These are phyloP conservation scores for Linderniella brevidens DNA, from an alignment of 257 asterid species.

Conservation along the genomic window DNA sequence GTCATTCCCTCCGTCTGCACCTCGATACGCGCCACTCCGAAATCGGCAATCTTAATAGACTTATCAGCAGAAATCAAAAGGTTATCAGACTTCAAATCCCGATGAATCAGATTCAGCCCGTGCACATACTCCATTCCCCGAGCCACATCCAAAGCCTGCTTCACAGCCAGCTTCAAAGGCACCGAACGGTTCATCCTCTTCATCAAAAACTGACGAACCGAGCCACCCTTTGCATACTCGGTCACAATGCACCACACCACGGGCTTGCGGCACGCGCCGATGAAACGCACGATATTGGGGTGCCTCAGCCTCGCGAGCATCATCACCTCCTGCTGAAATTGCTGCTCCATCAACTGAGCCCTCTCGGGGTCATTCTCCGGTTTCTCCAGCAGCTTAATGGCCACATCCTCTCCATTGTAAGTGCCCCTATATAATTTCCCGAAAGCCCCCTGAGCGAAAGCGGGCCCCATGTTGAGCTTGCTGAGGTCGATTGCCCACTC, in stretches of 20 bases:
- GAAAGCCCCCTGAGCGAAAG: constrained; percentile 97
- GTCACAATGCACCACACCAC: constrained; percentile 99
- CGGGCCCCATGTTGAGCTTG: constrained; percentile 94
- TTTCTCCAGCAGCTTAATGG: constrained; percentile 87
- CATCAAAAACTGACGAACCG: constrained; percentile 77
- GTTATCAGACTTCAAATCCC: constrained; percentile 93
- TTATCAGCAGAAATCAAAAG: constrained; percentile 84
- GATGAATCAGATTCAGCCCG: constrained; percentile 72
- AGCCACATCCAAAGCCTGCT: constrained; percentile 98
- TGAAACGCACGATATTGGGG: constrained; percentile 87
- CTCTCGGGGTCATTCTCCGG: constrained; percentile 75
- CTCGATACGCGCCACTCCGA: constrained; percentile 96
- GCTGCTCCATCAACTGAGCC: constrained; percentile 91
- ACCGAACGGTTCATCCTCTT: constrained; percentile 77
- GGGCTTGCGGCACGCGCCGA: constrained; percentile 90
- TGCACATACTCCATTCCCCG: constrained; percentile 97
- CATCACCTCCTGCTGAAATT: constrained; percentile 97
- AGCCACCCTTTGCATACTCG: constrained; percentile 96
- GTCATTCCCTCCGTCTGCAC: constrained; percentile 99
- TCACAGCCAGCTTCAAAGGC: constrained; percentile 86
- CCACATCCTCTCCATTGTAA: constrained; percentile 85
- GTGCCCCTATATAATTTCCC: constrained; percentile 91
- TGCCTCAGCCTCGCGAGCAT: constrained; percentile 83
- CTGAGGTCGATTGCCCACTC: constrained; percentile 92
- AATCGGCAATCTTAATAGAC: constrained; percentile 91